These are phyloP conservation scores for Pseudogymnoascus sp. DNA, from an alignment of 2,329 filamentous ascomycete genomes.

Conservation along the genomic window DNA sequence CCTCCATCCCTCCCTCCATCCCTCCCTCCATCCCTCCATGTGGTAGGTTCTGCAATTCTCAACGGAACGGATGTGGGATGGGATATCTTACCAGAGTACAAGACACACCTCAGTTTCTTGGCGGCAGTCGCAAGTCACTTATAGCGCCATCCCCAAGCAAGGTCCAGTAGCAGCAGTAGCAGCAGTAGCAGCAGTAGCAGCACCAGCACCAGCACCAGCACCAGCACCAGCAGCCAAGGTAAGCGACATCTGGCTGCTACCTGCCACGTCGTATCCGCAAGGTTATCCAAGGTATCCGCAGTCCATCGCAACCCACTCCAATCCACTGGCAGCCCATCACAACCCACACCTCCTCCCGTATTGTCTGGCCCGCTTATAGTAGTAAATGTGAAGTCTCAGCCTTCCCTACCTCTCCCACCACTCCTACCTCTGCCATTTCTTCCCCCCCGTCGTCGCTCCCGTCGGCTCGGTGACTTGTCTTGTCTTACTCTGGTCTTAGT, in stretches of 20 bases:
- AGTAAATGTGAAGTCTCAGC: not conserved
- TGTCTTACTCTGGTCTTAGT: not conserved
- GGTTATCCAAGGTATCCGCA: not conserved
- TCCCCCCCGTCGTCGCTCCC: not conserved
- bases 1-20: too few species aligned
- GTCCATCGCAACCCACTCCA: not conserved
- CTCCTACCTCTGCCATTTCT: not conserved
- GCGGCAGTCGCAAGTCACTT: not conserved
- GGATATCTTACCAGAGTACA: not conserved
- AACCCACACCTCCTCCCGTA: not conserved
- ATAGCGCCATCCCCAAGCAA: not conserved
- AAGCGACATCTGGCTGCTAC: not conserved
- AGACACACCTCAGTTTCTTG: not conserved
- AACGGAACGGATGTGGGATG: not conserved
- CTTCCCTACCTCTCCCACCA: too few species aligned
- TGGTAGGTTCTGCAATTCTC: not conserved
- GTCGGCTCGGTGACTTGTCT: not conserved
- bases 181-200: too few species aligned
- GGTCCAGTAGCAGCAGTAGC: not conserved
- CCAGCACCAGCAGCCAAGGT: not conserved
- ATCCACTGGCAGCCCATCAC: not conserved
- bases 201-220: too few species aligned
- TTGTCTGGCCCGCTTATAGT: not conserved
- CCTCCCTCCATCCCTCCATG: too few species aligned
- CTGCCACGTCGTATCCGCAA: not conserved